phyloP scores from a whole-genome alignment of 129 eudicot species.

The Solidago caesia region DNA sequence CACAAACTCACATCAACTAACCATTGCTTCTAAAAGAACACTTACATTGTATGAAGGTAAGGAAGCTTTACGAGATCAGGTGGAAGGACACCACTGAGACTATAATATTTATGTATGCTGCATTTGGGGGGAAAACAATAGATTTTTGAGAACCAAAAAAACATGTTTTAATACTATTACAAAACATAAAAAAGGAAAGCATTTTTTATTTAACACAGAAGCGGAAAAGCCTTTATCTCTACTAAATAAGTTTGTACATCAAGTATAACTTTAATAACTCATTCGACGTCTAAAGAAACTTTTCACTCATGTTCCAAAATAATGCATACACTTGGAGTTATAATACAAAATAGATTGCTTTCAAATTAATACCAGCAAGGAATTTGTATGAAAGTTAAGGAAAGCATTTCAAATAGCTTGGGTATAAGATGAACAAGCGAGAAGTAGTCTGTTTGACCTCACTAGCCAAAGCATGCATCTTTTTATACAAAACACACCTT shows the following conservation, averaged over 20 bases:
- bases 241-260: no score
- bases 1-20: not conserved
- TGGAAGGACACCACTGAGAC: constrained; percentile 83
- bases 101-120: constrained; percentile 63
- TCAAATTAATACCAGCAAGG: not conserved
- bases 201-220: no score
- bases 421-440: not conserved
- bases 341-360: not conserved
- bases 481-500: not conserved
- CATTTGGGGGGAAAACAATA: constrained; percentile 25
- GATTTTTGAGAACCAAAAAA: constrained; percentile 15
- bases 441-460: not conserved
- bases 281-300: no score
- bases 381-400: no score
- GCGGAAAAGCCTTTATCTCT: no score
- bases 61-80: constrained; percentile 60
- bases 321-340: no score
- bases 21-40: constrained; percentile 11
- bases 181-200: not conserved
- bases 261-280: no score
- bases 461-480: not conserved
- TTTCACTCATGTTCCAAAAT: no score
- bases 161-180: not conserved
- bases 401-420: not conserved
- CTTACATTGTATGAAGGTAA: constrained; percentile 65